phyloP scores from a whole-genome alignment of 176 grass and related monocot genomes.

The Raddia guianensis region DNA sequence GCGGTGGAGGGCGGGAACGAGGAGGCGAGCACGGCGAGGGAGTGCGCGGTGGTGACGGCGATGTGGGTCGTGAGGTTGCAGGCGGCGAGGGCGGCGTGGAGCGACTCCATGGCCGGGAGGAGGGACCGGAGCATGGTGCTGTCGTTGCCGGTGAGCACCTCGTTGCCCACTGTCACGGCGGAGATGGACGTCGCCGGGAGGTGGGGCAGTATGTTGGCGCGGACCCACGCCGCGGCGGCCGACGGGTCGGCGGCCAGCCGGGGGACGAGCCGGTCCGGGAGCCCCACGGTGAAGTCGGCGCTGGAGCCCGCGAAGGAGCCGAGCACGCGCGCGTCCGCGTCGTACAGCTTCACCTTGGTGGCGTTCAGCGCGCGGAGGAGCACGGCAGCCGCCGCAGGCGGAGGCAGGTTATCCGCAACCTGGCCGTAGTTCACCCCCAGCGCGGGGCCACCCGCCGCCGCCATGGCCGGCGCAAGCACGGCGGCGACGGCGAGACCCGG shows the following conservation, averaged over 20 bases:
- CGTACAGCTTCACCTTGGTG: constrained; percentile 67
- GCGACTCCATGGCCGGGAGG: constrained; percentile 71
- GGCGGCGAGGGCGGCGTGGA: constrained; percentile 56
- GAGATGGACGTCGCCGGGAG: constrained; percentile 60
- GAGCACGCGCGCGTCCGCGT: constrained; percentile 72
- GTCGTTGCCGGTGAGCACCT: constrained; percentile 71
- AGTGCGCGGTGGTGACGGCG: constrained; percentile 82
- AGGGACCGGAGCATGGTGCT: constrained; percentile 57
- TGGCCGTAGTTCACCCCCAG: constrained; percentile 89
- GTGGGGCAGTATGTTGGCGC: constrained; percentile 65
- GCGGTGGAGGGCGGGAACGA: constrained; percentile 78
- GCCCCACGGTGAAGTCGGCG: constrained; percentile 74
- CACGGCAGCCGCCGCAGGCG: constrained; percentile 46
- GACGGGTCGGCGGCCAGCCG: constrained; percentile 52
- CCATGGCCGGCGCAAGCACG: constrained; percentile 7
- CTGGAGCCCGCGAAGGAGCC: constrained; percentile 68
- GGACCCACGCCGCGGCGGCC: constrained; percentile 58
- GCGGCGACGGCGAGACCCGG: constrained; percentile 19
- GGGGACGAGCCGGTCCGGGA: constrained; percentile 62
- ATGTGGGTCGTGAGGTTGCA: constrained; percentile 57
- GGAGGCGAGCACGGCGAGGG: constrained; percentile 72
- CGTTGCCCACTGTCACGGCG: constrained; percentile 83
- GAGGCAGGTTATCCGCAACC: constrained; percentile 78
- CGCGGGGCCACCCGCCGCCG: neutral
- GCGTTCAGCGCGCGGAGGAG: constrained; percentile 66